Evolutionary conservation across 1,139 yeast genomes (phyloP).

Genomic region (Suhomyces yuchorum): DNA sequence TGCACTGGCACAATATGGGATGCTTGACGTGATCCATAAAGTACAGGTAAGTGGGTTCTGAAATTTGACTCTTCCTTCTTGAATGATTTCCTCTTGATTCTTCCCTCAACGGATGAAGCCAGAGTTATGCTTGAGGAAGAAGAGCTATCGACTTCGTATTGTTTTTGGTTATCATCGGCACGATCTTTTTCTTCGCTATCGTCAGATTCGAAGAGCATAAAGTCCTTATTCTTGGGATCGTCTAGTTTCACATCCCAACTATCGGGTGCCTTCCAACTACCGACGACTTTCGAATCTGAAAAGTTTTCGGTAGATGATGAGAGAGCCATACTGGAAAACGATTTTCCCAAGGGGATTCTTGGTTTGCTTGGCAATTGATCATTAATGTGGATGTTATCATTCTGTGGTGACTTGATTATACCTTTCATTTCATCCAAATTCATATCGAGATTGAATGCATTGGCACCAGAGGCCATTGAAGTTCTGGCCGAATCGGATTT

Average conservation of each 20-base stretch:
- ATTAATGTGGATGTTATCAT: background rate
- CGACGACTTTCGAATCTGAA: constrained; percentile 6
- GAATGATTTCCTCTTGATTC: constrained; percentile 1
- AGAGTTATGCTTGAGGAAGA: constrained; percentile 12
- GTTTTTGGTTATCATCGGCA: constrained; percentile 12
- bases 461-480: constrained; percentile 5
- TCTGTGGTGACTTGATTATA: constrained; percentile 42
- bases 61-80: constrained; percentile 4
- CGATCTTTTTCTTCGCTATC: constrained; percentile 20
- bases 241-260: constrained; percentile 72
- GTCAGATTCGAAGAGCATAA: constrained; percentile 23
- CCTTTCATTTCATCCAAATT: constrained; percentile 56
- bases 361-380: background rate
- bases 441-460: constrained; percentile 45
- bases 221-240: constrained; percentile 13
- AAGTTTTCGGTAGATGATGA: constrained; percentile 5
- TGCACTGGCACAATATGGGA: constrained; percentile 26
- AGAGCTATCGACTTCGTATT: constrained; percentile 12
- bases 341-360: constrained; percentile 10
- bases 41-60: constrained; percentile 30
- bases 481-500: constrained; percentile 8
- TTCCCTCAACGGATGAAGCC: constrained; percentile 11
- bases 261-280: constrained; percentile 71
- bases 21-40: constrained; percentile 39
- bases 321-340: constrained; percentile 12